phyloP scores from a whole-genome alignment of 345 rosid species.

The Boechera stricta region DNA sequence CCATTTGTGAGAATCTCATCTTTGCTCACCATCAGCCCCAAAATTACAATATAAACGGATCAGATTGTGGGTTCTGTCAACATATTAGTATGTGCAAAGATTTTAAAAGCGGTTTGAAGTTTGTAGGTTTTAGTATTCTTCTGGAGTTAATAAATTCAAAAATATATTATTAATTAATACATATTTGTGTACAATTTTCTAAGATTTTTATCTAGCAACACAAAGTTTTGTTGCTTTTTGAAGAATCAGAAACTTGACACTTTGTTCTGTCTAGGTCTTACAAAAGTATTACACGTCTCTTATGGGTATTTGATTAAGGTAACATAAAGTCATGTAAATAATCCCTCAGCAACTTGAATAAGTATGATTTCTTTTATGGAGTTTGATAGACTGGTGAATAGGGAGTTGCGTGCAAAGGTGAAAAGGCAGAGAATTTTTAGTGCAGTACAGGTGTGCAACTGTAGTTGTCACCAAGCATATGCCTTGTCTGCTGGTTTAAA shows the following conservation, averaged over 20 bases:
- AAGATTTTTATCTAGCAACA: not conserved
- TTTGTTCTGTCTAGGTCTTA: conserved; percentile 14
- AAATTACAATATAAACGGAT: not conserved
- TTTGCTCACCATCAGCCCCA: not conserved
- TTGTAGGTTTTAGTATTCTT: not conserved
- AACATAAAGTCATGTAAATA: conserved; percentile 36
- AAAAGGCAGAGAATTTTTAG: conserved; percentile 32
- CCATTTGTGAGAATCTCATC: conserved; percentile 9
- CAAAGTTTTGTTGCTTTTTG: conserved; percentile 1
- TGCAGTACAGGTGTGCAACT: conserved; percentile 42
- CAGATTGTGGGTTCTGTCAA: not conserved
- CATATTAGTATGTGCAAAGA: not conserved
- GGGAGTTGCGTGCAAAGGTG: conserved; percentile 47
- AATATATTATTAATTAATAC: not conserved
- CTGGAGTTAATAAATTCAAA: not conserved
- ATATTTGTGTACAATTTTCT: not conserved
- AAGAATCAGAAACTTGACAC: not conserved
- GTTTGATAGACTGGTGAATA: conserved; percentile 38
- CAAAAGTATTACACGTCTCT: conserved; percentile 22
- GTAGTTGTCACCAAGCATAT: conserved; percentile 47
- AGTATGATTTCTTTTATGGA: conserved; percentile 7
- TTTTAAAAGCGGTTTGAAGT: not conserved
- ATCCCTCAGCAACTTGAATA: conserved; percentile 33
- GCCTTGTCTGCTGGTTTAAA: conserved; percentile 43
- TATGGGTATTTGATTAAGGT: conserved; percentile 1